Base-by-base conservation (phyloP, 116 monocot genomes). In the Dioscorea cayenensis region DNA sequence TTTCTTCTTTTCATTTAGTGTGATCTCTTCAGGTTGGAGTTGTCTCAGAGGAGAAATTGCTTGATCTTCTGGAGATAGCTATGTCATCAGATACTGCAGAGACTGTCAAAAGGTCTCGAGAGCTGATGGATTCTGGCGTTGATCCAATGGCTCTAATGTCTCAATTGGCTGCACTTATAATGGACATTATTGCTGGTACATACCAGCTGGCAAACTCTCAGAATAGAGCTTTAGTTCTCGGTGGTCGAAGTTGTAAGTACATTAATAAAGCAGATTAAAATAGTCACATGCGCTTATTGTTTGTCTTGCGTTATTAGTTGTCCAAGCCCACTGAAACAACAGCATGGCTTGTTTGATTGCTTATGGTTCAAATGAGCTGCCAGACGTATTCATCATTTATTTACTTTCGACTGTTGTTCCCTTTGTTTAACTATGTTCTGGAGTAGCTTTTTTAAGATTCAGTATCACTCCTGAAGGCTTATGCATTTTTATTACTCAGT, bases 151-250 rank as follows among this genome's bases (percentile, higher is more conserved):
- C 77, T 7, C 69, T 97, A 62, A 85, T 93, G 83, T 86, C 90
- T 69, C 96, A 97, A 49, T 75, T 97, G 73, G 96, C 93, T 72
- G 82, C 67, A 35, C 80, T 97, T 18, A 90, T 97, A 66, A 86
- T 92, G 93, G 90, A 97, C 66, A 90, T 92, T 67, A 90, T 97
- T 79, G 87, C 88, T 66, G 96, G 95, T 61, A 92, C 76, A 3
- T 74, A 84, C 62, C 74, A 71, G 23, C n/a, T 50, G 51, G 67
- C 59, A 49, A 29, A 51, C 66, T 65, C 77, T 50, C 74, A 52
- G 25, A 61, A 69, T 61, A 72, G 67, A 60, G 69, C 69, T 71
- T 52, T 32, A 65, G 60, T 65, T 21, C 74, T 82, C 49, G 70
- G 75, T 48, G 71, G 71, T 23, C 78, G 78, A 67, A 73, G 64